Evolutionary conservation across 495 filamentous ascomycete genomes (phyloP).

Genomic region (Aspergillus olivimuriae): DNA sequence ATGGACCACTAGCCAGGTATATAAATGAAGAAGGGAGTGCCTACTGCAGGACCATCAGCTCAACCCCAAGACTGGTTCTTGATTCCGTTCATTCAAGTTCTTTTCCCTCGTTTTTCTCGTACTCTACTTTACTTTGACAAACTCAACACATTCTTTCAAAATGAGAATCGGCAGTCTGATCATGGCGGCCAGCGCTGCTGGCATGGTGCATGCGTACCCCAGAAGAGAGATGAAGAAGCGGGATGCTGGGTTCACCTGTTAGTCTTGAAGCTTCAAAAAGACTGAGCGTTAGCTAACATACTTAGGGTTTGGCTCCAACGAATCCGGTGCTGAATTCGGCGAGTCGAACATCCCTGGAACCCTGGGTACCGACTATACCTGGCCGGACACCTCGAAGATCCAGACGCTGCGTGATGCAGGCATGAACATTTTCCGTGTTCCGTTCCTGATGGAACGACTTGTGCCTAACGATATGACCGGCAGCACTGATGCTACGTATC

Average conservation of each 20-base stretch:
- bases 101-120: conserved; percentile 3
- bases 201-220: conserved; percentile 9
- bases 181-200: conserved; percentile 9
- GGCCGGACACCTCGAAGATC: conserved; percentile 50
- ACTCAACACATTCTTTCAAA: conserved; percentile 7
- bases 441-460: conserved; percentile 67
- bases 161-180: conserved; percentile 10
- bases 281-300: background rate
- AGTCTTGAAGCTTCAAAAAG: background rate
- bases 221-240: conserved; percentile 10
- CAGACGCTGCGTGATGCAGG: conserved; percentile 53
- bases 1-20: background rate
- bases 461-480: conserved; percentile 45
- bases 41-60: background rate
- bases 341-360: conserved; percentile 40
- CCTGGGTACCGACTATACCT: conserved; percentile 54
- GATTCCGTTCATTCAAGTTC: background rate
- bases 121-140: conserved; percentile 2
- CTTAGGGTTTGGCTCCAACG: conserved; percentile 20
- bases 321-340: conserved; percentile 52
- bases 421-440: conserved; percentile 68
- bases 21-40: background rate
- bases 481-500: conserved; percentile 32
- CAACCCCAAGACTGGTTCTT: conserved; percentile 7
- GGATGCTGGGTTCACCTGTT: conserved; percentile 9